Evolutionary conservation across 1,139 yeast species (phyloP), one percentile per base, ranked within the genome.

Genomic region (Geotrichum candidum): DNA sequence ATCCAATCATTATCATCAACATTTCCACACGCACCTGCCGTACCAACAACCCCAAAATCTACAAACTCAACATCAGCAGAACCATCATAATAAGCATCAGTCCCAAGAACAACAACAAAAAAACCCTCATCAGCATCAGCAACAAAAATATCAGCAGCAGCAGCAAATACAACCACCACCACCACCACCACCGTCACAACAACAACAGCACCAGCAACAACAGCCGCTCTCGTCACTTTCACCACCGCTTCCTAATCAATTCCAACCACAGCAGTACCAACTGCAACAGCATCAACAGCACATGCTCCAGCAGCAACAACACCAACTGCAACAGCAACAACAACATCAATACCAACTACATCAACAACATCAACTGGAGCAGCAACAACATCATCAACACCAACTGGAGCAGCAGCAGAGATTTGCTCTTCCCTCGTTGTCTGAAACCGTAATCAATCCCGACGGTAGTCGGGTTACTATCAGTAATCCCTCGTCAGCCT

Each of bases 361-460:
- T 11, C 48, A 55, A 27, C 50, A 53, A 53, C 29, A 27, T 29
- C 31, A n/a, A 22, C 56, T 22, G 53, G 61, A 54, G 7, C 64
- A 54, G 50, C 65, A 58, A 50, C 51, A 53, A 27, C 63, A 27
- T 4, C 31, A 27, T 4, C 31, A 27, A 27, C 31, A 27, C 3
- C 31, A 27, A 27, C 31, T 4, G 6, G 6, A 27, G 6, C 31
- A 27, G 6, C 31, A 29, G 7, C 33, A 29, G 27, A 25, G 27
- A 25, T 25, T 25, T 25, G 45, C 45, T 38, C 45, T 41, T 41
- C 23, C 48, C 3, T n/a, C 48, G 22, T n/a, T 38, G 18, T 38
- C 45, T 13, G 45, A 38, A 38, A 38, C n/a, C 18, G 45, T 38
- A 5, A 38, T 38, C 2, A 38, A 38, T 15, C 45, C 45, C n/a